Base-by-base conservation (phyloP, 257 asterid genomes). In the Nemophila menziesii region DNA sequence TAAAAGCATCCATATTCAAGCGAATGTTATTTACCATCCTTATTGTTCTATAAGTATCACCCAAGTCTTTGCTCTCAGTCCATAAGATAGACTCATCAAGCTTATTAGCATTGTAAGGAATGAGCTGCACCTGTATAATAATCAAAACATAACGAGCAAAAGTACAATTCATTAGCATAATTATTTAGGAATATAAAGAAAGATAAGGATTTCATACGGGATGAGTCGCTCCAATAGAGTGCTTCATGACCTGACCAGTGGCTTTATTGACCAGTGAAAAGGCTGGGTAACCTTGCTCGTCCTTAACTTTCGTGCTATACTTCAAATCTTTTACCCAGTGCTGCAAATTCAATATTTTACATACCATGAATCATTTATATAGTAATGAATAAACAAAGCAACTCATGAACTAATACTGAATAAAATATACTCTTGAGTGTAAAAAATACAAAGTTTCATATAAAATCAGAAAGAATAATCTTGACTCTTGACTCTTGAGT, bases 71-170 rank as follows among this genome's bases (percentile, higher is more conserved):
- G 92, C 97, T 87, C 72, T 77, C 82, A 1, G 90, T 75, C 97
- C 97, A 87, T 67, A 87, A 48, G 46, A 87, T 11, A 26, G 95
- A 83, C 46, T 81, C 95, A 55, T 87, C 95, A 39, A 87, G 76
- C 41, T 22, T 43, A 16, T 67, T 61, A n/a, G 92, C 75, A 23
- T 78, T 65, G 73, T 83, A 71, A n/a, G 75, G 73, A 34, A 15
- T 36, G 34, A 67, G 60, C 42, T 49, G 74, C 52, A 67, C 74
- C 74, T 67, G 69, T 39, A 47, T 38, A 14, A 40, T 11, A 14
- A 39, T 18, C 20, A 3, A 16, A n/a, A 15, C 33, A 24, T 24
- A 4, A 24, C 10, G 33, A 26, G 33, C 6, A 4, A 10, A 26
- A 26, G 10, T 26, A 10, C 10, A 26, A 26, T 26, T 26, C 33